These are phyloP conservation scores for Penicillium verrucosum DNA, from an alignment of 2,329 filamentous ascomycete genomes.

Conservation along the genomic window DNA sequence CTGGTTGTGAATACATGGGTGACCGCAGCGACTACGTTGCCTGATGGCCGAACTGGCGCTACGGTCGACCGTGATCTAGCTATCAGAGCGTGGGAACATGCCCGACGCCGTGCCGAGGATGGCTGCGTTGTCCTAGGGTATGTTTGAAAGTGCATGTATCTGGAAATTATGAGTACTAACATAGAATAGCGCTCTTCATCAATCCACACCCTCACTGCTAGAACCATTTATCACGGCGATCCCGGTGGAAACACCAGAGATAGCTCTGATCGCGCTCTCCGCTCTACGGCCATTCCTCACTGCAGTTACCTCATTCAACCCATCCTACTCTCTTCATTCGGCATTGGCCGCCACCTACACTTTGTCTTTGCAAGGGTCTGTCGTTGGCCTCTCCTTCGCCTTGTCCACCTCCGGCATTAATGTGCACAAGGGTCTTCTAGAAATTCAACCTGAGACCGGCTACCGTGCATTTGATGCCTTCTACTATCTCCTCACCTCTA, in stretches of 20 bases:
- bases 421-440: slow-evolving; percentile 72
- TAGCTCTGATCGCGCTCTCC: slow-evolving; percentile 73
- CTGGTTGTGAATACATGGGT: slow-evolving; percentile 95
- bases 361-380: slow-evolving; percentile 73
- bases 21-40: slow-evolving; percentile 68
- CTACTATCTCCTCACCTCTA: slow-evolving; percentile 92
- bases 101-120: slow-evolving; percentile 88
- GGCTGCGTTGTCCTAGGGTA: slow-evolving; percentile 88
- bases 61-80: slow-evolving; percentile 78
- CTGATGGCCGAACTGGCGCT: slow-evolving; percentile 67
- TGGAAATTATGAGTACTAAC: slow-evolving; percentile 13
- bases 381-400: slow-evolving; percentile 71
- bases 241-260: slow-evolving; percentile 72
- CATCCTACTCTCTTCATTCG: slow-evolving; percentile 75
- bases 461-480: slow-evolving; percentile 96
- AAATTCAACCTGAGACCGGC: slow-evolving; percentile 73
- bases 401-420: slow-evolving; percentile 87
- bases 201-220: slow-evolving; percentile 80
- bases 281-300: slow-evolving; percentile 82
- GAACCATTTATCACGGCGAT: slow-evolving; percentile 76
- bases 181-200: slow-evolving; percentile 71
- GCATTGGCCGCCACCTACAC: slow-evolving; percentile 78
- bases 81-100: slow-evolving; percentile 90
- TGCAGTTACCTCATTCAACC: slow-evolving; percentile 84
- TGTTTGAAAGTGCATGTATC: slow-evolving; percentile 28